phyloP scores from a whole-genome alignment of 805 yeast genomes.

The Cyberlindnera samutprakarnensis region DNA sequence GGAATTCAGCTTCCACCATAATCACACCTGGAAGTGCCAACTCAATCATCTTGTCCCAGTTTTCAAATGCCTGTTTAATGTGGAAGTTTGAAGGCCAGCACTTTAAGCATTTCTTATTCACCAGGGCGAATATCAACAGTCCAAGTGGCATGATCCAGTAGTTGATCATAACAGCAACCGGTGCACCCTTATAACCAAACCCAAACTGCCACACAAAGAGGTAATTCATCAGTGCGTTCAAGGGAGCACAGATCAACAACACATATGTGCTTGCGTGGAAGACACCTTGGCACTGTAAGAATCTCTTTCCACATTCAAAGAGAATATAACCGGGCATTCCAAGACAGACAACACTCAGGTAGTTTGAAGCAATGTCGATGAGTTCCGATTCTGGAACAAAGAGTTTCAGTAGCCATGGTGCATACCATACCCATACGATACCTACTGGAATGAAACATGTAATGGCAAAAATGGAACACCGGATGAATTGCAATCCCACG shows the following conservation, averaged over 20 bases:
- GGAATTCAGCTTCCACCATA: conserved; percentile 69
- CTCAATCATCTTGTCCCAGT: conserved; percentile 43
- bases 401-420: conserved; percentile 10
- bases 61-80: conserved; percentile 37
- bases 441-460: conserved; percentile 21
- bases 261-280: conserved; percentile 78
- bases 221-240: conserved; percentile 61
- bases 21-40: conserved; percentile 67
- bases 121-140: conserved; percentile 20
- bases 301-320: conserved; percentile 81
- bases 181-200: conserved; percentile 76
- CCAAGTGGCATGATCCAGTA: conserved; percentile 55
- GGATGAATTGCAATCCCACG: conserved; percentile 69
- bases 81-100: conserved; percentile 47
- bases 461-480: conserved; percentile 40
- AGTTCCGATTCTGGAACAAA: conserved; percentile 18
- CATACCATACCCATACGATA: conserved; percentile 15
- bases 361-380: conserved; percentile 44
- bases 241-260: conserved; percentile 59
- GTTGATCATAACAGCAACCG: conserved; percentile 63
- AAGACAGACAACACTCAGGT: conserved; percentile 37
- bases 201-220: conserved; percentile 73
- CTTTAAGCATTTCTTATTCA: conserved; percentile 42
- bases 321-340: conserved; percentile 76
- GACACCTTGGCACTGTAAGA: conserved; percentile 78